Evolutionary conservation across 352 stramenopile genomes (phyloP).

Genomic region (Phytophthora sansomeana): DNA sequence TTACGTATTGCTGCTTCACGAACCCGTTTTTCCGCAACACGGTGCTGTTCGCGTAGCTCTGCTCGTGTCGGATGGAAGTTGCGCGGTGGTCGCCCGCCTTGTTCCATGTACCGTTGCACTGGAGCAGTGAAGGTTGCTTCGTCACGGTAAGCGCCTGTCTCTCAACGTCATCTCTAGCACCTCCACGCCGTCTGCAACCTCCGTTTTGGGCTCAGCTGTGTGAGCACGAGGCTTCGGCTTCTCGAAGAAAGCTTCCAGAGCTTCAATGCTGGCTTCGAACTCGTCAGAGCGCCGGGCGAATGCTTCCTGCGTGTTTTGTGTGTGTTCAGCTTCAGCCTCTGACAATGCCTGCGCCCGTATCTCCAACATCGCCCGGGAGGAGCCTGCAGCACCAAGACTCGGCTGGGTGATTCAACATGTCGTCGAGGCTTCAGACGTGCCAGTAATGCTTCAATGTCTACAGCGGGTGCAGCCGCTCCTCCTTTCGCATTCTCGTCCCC

Average conservation of each 20-base stretch:
- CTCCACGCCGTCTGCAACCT: conserved; percentile 52
- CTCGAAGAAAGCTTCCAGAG: conserved; percentile 75
- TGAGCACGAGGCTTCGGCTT: conserved; percentile 19
- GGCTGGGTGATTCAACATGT: conserved; percentile 64
- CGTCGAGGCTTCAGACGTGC: conserved; percentile 48
- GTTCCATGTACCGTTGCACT: conserved; percentile 80
- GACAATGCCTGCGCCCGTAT: conserved; percentile 58
- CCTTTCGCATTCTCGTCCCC: conserved; percentile 21
- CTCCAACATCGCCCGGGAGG: conserved; percentile 61
- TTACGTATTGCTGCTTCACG: conserved; percentile 53
- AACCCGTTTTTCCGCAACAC: conserved; percentile 53
- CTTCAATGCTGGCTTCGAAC: conserved; percentile 60
- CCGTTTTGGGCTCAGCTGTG: conserved; percentile 9
- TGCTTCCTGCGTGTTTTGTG: conserved; percentile 66
- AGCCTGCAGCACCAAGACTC: conserved; percentile 70
- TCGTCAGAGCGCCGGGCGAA: conserved; percentile 62
- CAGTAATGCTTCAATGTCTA: conserved; percentile 53
- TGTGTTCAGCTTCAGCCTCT: conserved; percentile 62
- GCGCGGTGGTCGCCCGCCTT: conserved; percentile 63
- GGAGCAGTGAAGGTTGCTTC: conserved; percentile 50
- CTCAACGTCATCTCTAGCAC: conserved; percentile 70
- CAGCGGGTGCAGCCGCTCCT: conserved; percentile 21
- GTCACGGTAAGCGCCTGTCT: conserved; percentile 52
- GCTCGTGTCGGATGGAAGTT: conserved; percentile 88
- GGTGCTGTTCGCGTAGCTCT: conserved; percentile 60